Evolutionary conservation across 345 rosid genomes (phyloP).

Genomic region (Aurinia saxatilis): DNA sequence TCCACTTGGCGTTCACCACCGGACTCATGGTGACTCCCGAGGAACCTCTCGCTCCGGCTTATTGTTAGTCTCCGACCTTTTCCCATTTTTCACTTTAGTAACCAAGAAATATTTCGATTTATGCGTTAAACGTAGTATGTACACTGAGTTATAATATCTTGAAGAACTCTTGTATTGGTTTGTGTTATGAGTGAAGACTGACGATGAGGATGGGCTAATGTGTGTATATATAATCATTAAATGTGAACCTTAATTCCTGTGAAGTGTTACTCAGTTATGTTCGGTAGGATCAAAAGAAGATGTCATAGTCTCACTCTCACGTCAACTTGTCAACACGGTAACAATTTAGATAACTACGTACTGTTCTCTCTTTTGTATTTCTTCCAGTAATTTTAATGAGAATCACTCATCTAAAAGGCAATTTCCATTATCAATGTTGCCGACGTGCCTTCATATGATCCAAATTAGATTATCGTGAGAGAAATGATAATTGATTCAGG

Average conservation of each 20-base stretch:
- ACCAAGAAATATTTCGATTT: not conserved
- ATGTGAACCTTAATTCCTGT: not conserved
- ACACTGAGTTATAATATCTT: not conserved
- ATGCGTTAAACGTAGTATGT: too few relatives aligned
- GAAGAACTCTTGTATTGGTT: not conserved
- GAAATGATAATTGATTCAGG: not conserved
- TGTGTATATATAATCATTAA: not conserved
- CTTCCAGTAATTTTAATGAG: not conserved
- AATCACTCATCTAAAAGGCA: not conserved
- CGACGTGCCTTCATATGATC: not conserved
- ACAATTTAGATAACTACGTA: not conserved
- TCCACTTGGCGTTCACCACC: conserved; percentile 13
- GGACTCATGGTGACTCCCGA: conserved; percentile 25
- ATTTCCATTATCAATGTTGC: not conserved
- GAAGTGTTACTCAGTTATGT: not conserved
- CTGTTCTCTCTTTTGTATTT: not conserved
- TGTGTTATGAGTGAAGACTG: not conserved
- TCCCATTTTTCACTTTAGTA: conserved; percentile 11
- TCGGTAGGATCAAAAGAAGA: conserved; percentile 10
- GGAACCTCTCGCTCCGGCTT: conserved; percentile 55
- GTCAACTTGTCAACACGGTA: not conserved
- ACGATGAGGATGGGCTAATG: not conserved
- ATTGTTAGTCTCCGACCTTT: conserved; percentile 53
- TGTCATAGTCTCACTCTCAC: not conserved
- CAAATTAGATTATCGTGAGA: not conserved